Percentiles rank a stretch among this genome's conserved stretches.
phyloP scores from a whole-genome alignment of 1,139 yeast species.

The Saccharomyces hybrid region DNA sequence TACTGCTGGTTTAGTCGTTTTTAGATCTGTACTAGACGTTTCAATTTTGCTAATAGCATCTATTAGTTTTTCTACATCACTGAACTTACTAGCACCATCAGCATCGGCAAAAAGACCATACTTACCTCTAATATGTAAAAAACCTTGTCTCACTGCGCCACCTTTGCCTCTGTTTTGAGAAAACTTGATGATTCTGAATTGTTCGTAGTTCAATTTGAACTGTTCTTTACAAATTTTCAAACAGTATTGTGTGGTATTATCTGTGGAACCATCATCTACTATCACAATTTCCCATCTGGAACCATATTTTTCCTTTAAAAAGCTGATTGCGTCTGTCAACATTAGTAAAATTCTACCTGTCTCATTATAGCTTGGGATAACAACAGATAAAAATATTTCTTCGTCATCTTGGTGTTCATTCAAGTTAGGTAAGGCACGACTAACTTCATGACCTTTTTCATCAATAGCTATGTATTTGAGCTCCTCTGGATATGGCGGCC shows the following conservation, averaged over 20 bases:
- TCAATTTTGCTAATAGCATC: slow-evolving; percentile 35
- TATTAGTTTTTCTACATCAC: slow-evolving; percentile 54
- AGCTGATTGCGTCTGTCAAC: slow-evolving; percentile 68
- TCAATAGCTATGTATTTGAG: slow-evolving; percentile 39
- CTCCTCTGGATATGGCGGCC: slow-evolving; percentile 47
- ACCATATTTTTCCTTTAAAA: slow-evolving; percentile 35
- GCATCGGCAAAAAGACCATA: slow-evolving; percentile 90
- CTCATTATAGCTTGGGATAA: slow-evolving; percentile 90
- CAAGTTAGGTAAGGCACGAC: slow-evolving; percentile 19
- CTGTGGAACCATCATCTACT: slow-evolving; percentile 88
- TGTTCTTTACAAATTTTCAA: slow-evolving; percentile 49
- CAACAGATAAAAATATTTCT: slow-evolving; percentile 55
- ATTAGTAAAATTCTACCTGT: slow-evolving; percentile 60
- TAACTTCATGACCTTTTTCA: slow-evolving; percentile 18
- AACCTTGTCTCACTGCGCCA: slow-evolving; percentile 95
- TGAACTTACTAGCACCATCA: slow-evolving; percentile 87
- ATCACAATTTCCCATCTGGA: slow-evolving; percentile 64
- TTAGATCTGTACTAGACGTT: slow-evolving; percentile 11
- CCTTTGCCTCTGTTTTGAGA: slow-evolving; percentile 86
- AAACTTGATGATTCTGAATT: slow-evolving; percentile 60
- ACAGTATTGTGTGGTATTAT: slow-evolving; percentile 71
- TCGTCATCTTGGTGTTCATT: slow-evolving; percentile 17
- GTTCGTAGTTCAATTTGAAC: slow-evolving; percentile 46
- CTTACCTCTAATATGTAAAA: slow-evolving; percentile 65
- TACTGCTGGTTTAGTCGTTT: slow-evolving; percentile 39